phyloP scores from a whole-genome alignment of 2,329 filamentous ascomycete genomes.

The Xylariaceae sp. region DNA sequence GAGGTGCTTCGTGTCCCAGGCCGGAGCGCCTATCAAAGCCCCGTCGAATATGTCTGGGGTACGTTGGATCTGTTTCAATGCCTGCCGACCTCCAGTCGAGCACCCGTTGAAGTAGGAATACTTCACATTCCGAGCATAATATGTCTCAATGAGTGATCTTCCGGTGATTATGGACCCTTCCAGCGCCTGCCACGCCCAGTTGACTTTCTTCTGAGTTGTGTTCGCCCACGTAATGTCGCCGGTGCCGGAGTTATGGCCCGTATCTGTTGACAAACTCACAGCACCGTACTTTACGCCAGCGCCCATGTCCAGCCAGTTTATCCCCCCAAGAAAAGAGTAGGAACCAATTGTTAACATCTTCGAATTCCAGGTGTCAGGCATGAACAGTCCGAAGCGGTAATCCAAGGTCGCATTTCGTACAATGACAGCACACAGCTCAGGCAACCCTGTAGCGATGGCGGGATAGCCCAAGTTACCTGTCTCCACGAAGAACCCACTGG shows the following conservation, averaged over 20 bases:
- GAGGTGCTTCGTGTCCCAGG: slow-evolving; percentile 45
- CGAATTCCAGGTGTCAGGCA: slow-evolving; percentile 25
- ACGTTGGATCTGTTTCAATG: slow-evolving; percentile 39
- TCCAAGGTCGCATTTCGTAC: slow-evolving; percentile 20
- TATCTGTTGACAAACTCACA: slow-evolving; percentile 31
- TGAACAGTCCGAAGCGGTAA: slow-evolving; percentile 27
- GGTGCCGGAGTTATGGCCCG: slow-evolving; percentile 27
- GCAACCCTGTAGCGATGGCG: slow-evolving; percentile 18
- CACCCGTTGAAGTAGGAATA: slow-evolving; percentile 49
- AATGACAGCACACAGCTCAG: slow-evolving; percentile 23
- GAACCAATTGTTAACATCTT: slow-evolving; percentile 22
- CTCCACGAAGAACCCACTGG: slow-evolving; percentile 18
- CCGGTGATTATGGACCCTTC: slow-evolving; percentile 42
- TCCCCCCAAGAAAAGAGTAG: slow-evolving; percentile 24
- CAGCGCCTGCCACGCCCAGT: slow-evolving; percentile 28
- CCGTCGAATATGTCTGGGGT: slow-evolving; percentile 50
- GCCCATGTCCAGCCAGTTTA: slow-evolving; percentile 28
- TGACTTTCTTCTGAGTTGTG: slow-evolving; percentile 23
- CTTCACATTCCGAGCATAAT: slow-evolving; percentile 36
- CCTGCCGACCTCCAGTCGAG: slow-evolving; percentile 51
- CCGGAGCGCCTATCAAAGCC: slow-evolving; percentile 39
- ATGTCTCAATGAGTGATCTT: slow-evolving; percentile 39
- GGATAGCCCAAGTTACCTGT: slow-evolving; percentile 24
- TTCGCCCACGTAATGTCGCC: slow-evolving; percentile 29
- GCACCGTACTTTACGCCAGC: slow-evolving; percentile 18